A percentile compares a stretch with the other conserved stretches of the same genome.
Evolutionary conservation across 306 rosid genomes (phyloP).

Genomic region (Dryas octopetala): DNA sequence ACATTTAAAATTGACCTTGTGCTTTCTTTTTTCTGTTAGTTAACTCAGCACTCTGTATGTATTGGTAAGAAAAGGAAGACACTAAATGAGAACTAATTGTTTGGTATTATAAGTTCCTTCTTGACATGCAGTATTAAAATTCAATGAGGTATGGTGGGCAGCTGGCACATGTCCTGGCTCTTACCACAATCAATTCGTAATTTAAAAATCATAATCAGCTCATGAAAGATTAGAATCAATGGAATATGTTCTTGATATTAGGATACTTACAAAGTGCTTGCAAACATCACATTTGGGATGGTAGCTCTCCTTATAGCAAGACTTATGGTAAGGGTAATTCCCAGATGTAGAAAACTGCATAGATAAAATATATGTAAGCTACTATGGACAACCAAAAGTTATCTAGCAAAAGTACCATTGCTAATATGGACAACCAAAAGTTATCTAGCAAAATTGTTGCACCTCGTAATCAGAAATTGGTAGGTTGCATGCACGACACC

Average conservation of each 20-base stretch:
- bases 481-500: conserved; percentile 85
- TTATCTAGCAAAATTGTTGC: conserved; percentile 16
- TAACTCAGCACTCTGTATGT: too few species aligned
- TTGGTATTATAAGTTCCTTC: too few species aligned
- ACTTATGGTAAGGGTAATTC: conserved; percentile 79
- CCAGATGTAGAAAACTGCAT: conserved; percentile 89
- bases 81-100: too few species aligned
- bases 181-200: too few species aligned
- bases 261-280: conserved; percentile 85
- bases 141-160: too few species aligned
- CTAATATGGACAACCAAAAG: conserved; percentile 1
- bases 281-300: conserved; percentile 99
- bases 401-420: conserved; percentile 8
- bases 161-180: too few species aligned
- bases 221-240: conserved; percentile 2
- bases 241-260: neutral
- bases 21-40: neutral
- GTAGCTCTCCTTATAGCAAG: conserved; percentile 93
- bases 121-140: too few species aligned
- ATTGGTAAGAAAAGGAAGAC: too few species aligned
- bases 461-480: conserved; percentile 94
- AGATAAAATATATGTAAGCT: conserved; percentile 5
- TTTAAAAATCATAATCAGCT: too few species aligned
- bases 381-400: conserved; percentile 6
- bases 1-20: neutral